phyloP scores from a whole-genome alignment of 257 asterid genomes.

The Solanum pinnatisectum region DNA sequence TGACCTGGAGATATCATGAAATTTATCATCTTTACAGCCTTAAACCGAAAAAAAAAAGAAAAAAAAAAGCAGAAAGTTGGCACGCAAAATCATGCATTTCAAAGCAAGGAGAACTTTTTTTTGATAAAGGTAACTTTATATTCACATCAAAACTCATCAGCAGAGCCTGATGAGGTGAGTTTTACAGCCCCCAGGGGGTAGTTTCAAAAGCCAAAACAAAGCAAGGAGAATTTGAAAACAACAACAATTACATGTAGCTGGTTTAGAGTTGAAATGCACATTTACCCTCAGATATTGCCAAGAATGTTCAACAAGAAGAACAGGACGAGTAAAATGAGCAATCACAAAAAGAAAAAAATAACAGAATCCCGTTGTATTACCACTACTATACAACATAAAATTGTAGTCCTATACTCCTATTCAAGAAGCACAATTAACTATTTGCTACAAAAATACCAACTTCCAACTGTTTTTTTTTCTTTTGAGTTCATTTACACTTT shows the following conservation, averaged over 20 bases:
- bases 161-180: too few species aligned
- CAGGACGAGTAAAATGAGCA: neutral
- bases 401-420: neutral
- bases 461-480: neutral
- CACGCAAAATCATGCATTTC: neutral
- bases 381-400: neutral
- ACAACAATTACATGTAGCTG: neutral
- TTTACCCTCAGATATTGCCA: neutral
- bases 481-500: neutral
- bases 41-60: neutral
- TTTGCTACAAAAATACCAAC: neutral
- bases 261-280: neutral
- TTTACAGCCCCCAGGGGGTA: too few species aligned
- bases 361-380: neutral
- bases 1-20: neutral
- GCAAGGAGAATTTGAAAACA: neutral
- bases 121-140: too few species aligned
- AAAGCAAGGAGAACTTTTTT: neutral
- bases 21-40: neutral
- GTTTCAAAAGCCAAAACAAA: too few species aligned
- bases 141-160: too few species aligned
- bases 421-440: neutral
- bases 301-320: neutral
- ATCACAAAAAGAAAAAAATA: neutral
- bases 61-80: neutral